These are phyloP conservation scores for Arachnomyces sp. DNA, from an alignment of 2,329 filamentous ascomycete genomes.

Conservation along the genomic window DNA sequence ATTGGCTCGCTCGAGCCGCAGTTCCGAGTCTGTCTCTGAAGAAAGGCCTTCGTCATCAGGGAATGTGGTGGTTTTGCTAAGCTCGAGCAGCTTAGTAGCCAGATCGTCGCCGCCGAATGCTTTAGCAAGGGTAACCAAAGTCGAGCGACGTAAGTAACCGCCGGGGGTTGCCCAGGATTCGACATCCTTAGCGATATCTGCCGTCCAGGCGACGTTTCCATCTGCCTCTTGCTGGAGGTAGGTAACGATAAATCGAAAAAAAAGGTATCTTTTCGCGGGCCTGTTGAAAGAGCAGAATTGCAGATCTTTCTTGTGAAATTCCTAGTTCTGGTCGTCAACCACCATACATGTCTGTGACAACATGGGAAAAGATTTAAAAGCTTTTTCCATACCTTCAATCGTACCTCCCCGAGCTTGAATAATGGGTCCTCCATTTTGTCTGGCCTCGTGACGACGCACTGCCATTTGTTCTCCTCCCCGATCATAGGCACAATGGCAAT, in stretches of 20 bases:
- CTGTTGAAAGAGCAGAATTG: slow-evolving; percentile 12
- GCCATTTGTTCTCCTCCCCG: slow-evolving; percentile 7
- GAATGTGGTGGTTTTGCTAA: too few relatives aligned
- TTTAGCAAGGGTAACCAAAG: slow-evolving; percentile 2
- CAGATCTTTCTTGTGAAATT: slow-evolving; percentile 12
- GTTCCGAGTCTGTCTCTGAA: too few relatives aligned
- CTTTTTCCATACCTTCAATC: slow-evolving; percentile 7
- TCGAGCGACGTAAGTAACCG: slow-evolving; percentile 5
- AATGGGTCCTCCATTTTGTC: slow-evolving; percentile 6
- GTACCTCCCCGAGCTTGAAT: background rate
- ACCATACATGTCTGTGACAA: background rate
- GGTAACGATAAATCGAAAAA: slow-evolving; percentile 17
- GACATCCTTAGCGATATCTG: background rate
- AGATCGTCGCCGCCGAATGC: slow-evolving; percentile 6
- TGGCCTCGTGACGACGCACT: slow-evolving; percentile 11
- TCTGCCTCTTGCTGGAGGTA: slow-evolving; percentile 9
- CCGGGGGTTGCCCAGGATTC: slow-evolving; percentile 6
- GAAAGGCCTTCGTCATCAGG: too few relatives aligned
- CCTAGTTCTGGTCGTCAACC: slow-evolving; percentile 10
- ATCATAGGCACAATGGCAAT: slow-evolving; percentile 7
- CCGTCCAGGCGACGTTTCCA: slow-evolving; percentile 3
- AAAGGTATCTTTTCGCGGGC: slow-evolving; percentile 14
- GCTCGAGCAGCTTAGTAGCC: too few relatives aligned
- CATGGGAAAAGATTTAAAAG: slow-evolving; percentile 2
- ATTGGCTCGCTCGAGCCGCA: too few relatives aligned